A percentile compares a stretch with the other conserved stretches of the same genome.
Conservation (phyloP, 2,329 filamentous ascomycete genomes). For the Colletotrichum caudatum region DNA sequence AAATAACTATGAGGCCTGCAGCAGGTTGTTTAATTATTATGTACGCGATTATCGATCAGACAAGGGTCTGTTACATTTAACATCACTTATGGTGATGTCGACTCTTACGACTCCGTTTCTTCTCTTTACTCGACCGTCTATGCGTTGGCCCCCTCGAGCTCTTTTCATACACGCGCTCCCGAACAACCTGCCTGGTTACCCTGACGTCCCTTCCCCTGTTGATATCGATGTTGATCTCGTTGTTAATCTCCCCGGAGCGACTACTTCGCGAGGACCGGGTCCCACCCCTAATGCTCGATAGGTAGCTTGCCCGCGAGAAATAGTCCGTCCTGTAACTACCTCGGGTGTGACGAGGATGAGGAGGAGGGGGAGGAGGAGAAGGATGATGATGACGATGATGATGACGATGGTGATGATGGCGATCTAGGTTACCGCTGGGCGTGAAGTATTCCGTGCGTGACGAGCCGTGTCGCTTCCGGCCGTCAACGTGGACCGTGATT, state of each 20-base stretch:
- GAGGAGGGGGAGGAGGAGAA: not conserved
- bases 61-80: too few relatives aligned
- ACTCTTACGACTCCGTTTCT: constrained; percentile 17
- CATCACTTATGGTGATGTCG: constrained; percentile 5
- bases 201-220: not conserved
- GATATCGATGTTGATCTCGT: constrained; percentile 12
- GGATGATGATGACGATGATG: not conserved
- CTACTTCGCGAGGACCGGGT: constrained; percentile 10
- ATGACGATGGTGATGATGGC: not conserved
- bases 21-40: not conserved
- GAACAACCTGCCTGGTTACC: constrained; percentile 13
- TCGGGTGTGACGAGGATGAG: not conserved
- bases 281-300: not conserved
- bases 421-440: constrained; percentile 12
- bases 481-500: not conserved
- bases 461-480: not conserved
- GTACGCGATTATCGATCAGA: not conserved
- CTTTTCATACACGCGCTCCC: constrained; percentile 23
- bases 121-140: constrained; percentile 15
- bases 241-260: constrained; percentile 17
- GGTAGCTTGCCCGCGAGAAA: constrained; percentile 4
- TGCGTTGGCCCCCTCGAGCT: constrained; percentile 12
- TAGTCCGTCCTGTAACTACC: not conserved
- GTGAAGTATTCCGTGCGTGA: constrained; percentile 20
- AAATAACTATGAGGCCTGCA: not conserved